Conservation (phyloP, 2,329 filamentous ascomycete species). For the Diaporthe citrichinensis region DNA sequence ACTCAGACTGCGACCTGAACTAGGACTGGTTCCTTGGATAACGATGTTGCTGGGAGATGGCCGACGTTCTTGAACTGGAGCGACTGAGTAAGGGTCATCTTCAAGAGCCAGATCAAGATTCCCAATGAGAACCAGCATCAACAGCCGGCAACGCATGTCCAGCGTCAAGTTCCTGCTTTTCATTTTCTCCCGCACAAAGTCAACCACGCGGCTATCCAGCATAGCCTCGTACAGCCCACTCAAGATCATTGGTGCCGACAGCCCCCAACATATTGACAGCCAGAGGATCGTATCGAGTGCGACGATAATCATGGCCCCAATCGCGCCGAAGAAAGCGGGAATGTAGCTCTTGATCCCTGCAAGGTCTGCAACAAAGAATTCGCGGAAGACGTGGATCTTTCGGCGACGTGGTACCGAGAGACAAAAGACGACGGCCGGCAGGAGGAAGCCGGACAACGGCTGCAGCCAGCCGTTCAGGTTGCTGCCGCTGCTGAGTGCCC, state of each 20-base stretch:
- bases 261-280: slow-evolving; percentile 48
- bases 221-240: slow-evolving; percentile 50
- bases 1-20: background rate
- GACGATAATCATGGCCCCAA: slow-evolving; percentile 44
- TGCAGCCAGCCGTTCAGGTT: slow-evolving; percentile 47
- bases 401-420: slow-evolving; percentile 47
- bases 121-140: slow-evolving; percentile 49
- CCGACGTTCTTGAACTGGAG: slow-evolving; percentile 25
- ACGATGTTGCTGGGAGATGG: slow-evolving; percentile 1
- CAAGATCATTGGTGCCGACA: slow-evolving; percentile 50
- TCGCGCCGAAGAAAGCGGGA: slow-evolving; percentile 38
- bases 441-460: slow-evolving; percentile 47
- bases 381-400: slow-evolving; percentile 43
- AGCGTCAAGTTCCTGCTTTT: slow-evolving; percentile 43
- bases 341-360: slow-evolving; percentile 42
- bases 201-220: slow-evolving; percentile 47
- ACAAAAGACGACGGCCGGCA: slow-evolving; percentile 49
- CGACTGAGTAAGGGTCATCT: background rate
- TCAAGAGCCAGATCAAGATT: slow-evolving; percentile 47
- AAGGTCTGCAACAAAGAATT: slow-evolving; percentile 43
- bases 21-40: slow-evolving; percentile 19
- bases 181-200: slow-evolving; percentile 44
- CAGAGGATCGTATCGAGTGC: slow-evolving; percentile 47
- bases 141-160: slow-evolving; percentile 43
- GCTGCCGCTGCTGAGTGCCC: slow-evolving; percentile 43